Conservation (phyloP, 225 moss, liverwort and hornwort species). For the Rhytidiadelphus loreus region DNA sequence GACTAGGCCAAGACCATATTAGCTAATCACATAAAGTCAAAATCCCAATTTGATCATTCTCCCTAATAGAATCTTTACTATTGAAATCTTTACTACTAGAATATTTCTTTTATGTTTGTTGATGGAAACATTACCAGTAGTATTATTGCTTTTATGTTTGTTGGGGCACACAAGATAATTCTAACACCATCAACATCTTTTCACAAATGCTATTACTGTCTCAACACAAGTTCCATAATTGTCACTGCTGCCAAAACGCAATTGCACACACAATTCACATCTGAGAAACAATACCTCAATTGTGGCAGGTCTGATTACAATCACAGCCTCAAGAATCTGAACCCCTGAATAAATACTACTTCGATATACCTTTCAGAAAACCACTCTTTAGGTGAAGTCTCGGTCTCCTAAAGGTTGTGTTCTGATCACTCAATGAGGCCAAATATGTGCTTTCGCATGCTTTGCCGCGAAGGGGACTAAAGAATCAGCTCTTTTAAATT, state of each 20-base stretch:
- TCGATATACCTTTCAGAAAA: background rate
- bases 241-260: background rate
- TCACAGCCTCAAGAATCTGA: background rate
- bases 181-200: background rate
- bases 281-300: background rate
- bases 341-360: background rate
- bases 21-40: background rate
- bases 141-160: background rate
- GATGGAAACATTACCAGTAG: background rate
- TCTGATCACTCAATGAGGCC: background rate
- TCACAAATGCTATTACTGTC: background rate
- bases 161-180: background rate
- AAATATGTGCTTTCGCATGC: background rate
- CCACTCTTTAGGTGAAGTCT: background rate
- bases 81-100: background rate
- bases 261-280: background rate
- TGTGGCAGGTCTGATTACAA: background rate
- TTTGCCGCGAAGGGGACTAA: background rate
- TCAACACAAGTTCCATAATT: background rate
- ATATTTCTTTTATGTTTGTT: background rate
- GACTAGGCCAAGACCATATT: no score
- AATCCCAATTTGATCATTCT: background rate
- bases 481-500: conserved; percentile 1
- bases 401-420: background rate
- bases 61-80: accelerated